These are phyloP conservation scores for Neurospora cerealis DNA, from an alignment of 495 filamentous ascomycete genomes.

Conservation along the genomic window DNA sequence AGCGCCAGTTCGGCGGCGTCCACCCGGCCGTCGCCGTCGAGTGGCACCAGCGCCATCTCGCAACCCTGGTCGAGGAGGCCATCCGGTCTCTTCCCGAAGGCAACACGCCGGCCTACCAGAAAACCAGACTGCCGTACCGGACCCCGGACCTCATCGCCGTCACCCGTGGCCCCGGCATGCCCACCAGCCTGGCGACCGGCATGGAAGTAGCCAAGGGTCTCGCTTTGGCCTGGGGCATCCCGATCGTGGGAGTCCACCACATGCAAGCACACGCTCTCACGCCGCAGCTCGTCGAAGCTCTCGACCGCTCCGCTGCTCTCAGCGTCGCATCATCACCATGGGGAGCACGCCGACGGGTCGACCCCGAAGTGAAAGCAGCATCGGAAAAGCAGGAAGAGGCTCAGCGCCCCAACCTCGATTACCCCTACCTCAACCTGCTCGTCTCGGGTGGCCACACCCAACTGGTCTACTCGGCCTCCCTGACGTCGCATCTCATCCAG, in stretches of 20 bases:
- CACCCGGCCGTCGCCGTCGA: conserved; percentile 63
- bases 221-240: conserved; percentile 69
- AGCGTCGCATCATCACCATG: neutral
- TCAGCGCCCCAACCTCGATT: conserved; percentile 29
- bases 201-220: conserved; percentile 83
- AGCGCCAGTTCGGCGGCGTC: conserved; percentile 59
- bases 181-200: conserved; percentile 59
- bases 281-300: conserved; percentile 62
- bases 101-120: neutral
- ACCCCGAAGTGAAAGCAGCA: neutral
- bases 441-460: conserved; percentile 90
- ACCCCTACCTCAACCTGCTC: conserved; percentile 84
- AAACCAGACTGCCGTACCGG: neutral
- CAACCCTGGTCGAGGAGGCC: conserved; percentile 54
- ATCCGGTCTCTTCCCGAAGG: conserved; percentile 40
- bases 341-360: neutral
- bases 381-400: neutral
- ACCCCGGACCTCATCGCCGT: conserved; percentile 75
- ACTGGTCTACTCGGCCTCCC: conserved; percentile 57
- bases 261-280: conserved; percentile 97
- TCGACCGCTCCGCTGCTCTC: conserved; percentile 23
- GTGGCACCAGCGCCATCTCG: conserved; percentile 62
- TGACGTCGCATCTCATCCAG: conserved; percentile 59
- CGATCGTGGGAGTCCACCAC: conserved; percentile 80
- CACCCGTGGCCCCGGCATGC: conserved; percentile 87